A percentile compares a stretch with the other conserved stretches of the same genome.
phyloP scores from a whole-genome alignment of 805 yeast species.

The Wickerhamomyces pijperi region DNA sequence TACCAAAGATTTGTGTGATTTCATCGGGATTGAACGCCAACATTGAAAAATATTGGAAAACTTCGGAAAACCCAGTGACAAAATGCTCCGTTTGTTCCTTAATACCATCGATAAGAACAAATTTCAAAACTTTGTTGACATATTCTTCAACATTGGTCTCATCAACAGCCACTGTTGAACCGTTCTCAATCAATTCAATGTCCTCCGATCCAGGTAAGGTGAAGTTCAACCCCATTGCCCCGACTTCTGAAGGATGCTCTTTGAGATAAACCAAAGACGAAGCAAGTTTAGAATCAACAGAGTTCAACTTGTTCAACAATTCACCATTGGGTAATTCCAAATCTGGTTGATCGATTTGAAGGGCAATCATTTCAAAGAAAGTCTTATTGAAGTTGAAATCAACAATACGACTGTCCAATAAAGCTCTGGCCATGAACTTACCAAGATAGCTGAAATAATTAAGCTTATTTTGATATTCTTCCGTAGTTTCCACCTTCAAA shows the following conservation, averaged over 20 bases:
- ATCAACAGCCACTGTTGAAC: slow-evolving; percentile 38
- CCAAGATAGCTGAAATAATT: slow-evolving; percentile 62
- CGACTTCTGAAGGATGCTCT: slow-evolving; percentile 31
- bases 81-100: slow-evolving; percentile 55
- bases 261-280: slow-evolving; percentile 43
- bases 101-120: slow-evolving; percentile 35
- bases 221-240: slow-evolving; percentile 50
- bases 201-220: slow-evolving; percentile 68
- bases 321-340: slow-evolving; percentile 2
- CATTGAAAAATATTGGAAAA: slow-evolving; percentile 69
- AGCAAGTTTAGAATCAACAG: slow-evolving; percentile 49
- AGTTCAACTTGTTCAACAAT: slow-evolving; percentile 22
- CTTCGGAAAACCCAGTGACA: slow-evolving; percentile 69
- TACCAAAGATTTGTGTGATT: slow-evolving; percentile 61
- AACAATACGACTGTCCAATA: slow-evolving; percentile 77
- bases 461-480: slow-evolving; percentile 29
- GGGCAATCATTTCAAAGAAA: slow-evolving; percentile 52
- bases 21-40: slow-evolving; percentile 67
- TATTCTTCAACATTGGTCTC: slow-evolving; percentile 46
- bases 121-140: slow-evolving; percentile 19
- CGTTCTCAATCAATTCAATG: slow-evolving; percentile 46
- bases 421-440: slow-evolving; percentile 73
- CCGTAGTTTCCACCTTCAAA: slow-evolving; percentile 18
- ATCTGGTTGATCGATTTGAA: slow-evolving; percentile 15
- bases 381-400: slow-evolving; percentile 69